Percentiles rank a stretch among this genome's conserved stretches.
phyloP scores from a whole-genome alignment of 768 basidiomycete genomes.

The Exsudoporus frostii region DNA sequence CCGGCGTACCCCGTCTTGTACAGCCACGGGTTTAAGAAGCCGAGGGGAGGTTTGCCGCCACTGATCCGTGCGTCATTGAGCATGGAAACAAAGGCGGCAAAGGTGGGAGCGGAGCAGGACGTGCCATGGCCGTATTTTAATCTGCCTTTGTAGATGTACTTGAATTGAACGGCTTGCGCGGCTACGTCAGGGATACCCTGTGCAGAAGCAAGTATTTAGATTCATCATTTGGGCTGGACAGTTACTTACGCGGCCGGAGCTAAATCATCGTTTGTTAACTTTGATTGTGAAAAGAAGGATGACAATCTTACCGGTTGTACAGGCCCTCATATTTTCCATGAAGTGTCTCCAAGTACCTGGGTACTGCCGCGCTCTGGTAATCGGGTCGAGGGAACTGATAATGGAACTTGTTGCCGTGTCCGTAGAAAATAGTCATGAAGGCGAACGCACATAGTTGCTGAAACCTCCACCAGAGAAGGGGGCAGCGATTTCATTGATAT shows the following conservation, averaged over 20 bases:
- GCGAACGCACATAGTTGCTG: slow-evolving; percentile 53
- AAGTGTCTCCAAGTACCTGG: slow-evolving; percentile 42
- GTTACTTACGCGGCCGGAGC: slow-evolving; percentile 53
- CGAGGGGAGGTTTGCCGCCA: slow-evolving; percentile 43
- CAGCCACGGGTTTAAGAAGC: slow-evolving; percentile 64
- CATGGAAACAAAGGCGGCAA: slow-evolving; percentile 61
- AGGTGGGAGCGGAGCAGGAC: slow-evolving; percentile 61
- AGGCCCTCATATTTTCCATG: slow-evolving; percentile 52
- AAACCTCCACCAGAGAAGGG: slow-evolving; percentile 73
- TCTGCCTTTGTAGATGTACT: slow-evolving; percentile 45
- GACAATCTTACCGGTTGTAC: slow-evolving; percentile 50
- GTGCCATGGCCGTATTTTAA: too few species aligned
- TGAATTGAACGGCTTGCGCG: slow-evolving; percentile 52
- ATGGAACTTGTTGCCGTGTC: neutral
- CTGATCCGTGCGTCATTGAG: slow-evolving; percentile 60
- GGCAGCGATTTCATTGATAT: slow-evolving; percentile 57
- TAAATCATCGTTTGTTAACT: slow-evolving; percentile 12
- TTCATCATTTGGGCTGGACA: too few species aligned
- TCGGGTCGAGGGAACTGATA: slow-evolving; percentile 49
- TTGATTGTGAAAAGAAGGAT: neutral
- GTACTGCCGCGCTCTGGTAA: slow-evolving; percentile 50
- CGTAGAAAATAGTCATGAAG: neutral
- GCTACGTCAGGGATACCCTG: slow-evolving; percentile 64
- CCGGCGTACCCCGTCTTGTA: slow-evolving; percentile 36
- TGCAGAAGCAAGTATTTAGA: neutral